Conservation (phyloP, 768 basidiomycete genomes). For the Lactarius sanguifluus region DNA sequence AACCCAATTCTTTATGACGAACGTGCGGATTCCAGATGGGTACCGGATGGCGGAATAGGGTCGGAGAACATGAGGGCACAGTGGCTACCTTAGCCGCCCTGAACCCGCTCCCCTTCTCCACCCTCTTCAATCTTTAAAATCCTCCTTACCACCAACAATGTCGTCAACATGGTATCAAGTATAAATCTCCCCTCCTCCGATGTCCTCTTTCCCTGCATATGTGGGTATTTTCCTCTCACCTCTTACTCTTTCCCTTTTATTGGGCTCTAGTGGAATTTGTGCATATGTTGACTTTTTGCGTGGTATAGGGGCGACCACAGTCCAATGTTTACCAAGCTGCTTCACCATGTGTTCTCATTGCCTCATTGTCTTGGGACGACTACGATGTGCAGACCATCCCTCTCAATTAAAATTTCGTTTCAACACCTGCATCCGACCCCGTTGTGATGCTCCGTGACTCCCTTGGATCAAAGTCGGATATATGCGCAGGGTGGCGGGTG, state of each 20-base stretch:
- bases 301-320: background rate
- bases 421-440: background rate
- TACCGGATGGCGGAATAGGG: slow-evolving; percentile 21
- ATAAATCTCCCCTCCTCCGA: background rate
- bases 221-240: background rate
- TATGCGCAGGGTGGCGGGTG: slow-evolving; percentile 8
- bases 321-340: background rate
- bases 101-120: slow-evolving; percentile 10
- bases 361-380: slow-evolving; percentile 19
- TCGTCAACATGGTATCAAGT: background rate
- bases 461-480: background rate
- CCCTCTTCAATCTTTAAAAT: background rate
- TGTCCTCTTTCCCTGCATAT: background rate
- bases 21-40: slow-evolving; percentile 12
- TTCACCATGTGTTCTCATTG: slow-evolving; percentile 18
- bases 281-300: slow-evolving; percentile 1
- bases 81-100: slow-evolving; percentile 12
- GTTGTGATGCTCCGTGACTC: background rate
- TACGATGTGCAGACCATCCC: background rate
- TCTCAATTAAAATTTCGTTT: background rate
- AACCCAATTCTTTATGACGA: background rate
- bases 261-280: background rate
- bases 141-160: background rate
- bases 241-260: background rate
- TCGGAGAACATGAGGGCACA: slow-evolving; percentile 24